These are phyloP conservation scores for Pyrrhoderma lamaoense DNA, from an alignment of 1,284 basidiomycete genomes.

Conservation along the genomic window DNA sequence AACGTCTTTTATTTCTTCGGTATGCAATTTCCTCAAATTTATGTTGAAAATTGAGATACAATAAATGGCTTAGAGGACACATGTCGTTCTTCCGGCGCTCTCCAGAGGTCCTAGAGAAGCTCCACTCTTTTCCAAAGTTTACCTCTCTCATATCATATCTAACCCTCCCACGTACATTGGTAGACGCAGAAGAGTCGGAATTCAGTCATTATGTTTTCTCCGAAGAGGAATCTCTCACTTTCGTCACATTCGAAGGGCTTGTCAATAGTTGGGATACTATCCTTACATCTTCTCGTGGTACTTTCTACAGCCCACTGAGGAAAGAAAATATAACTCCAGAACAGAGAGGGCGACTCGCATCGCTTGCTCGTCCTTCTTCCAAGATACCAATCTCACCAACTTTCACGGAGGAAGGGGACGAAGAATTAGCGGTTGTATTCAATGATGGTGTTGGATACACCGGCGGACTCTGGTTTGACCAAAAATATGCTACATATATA, in stretches of 20 bases:
- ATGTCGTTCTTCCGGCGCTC: conserved; percentile 17
- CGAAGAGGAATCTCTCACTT: conserved; percentile 16
- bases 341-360: not conserved
- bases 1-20: conserved; percentile 12
- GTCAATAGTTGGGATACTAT: conserved; percentile 14
- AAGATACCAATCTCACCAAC: not conserved
- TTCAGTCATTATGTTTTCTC: conserved; percentile 18
- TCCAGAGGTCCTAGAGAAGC: conserved; percentile 12
- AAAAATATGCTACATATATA: conserved; percentile 9
- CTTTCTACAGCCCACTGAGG: conserved; percentile 9
- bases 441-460: conserved; percentile 3
- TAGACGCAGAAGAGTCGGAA: conserved; percentile 17
- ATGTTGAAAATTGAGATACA: not conserved
- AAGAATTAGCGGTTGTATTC: conserved; percentile 7
- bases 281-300: conserved; percentile 12
- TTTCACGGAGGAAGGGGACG: conserved; percentile 11
- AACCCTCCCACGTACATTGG: conserved; percentile 3
- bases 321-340: conserved; percentile 8
- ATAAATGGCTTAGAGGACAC: conserved; percentile 11
- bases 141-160: conserved; percentile 13
- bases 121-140: conserved; percentile 17
- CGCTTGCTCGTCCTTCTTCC: conserved; percentile 1
- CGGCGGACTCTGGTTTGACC: conserved; percentile 15
- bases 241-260: conserved; percentile 16
- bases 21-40: not conserved